Evolutionary conservation across 2,329 filamentous ascomycete species (phyloP), one percentile per base, ranked within the genome.

Genomic region (Ambrosiella cleistominuta): DNA sequence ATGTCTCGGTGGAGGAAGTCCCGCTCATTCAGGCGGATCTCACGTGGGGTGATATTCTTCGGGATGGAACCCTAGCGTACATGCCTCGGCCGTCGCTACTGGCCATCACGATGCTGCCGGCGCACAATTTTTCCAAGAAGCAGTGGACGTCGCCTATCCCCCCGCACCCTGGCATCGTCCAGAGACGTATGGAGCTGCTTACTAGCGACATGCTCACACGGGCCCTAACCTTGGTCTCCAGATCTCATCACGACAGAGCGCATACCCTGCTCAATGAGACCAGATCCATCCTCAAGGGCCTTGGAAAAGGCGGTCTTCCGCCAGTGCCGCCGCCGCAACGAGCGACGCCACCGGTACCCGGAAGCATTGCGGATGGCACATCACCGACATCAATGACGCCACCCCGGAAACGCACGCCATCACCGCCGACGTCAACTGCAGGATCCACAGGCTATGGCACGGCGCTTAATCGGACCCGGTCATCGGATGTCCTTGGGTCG

Each of bases 181-280:
- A 98, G 71, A 81, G 93, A 45, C 85, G 93, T 51, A 98, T 98
- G 93, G 93, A 98, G 70, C 76, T 98, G 37, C 78, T 98, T 57
- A 97, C 93, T 1, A 97, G 91, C 1, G 93, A 98, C 68, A 98
- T 98, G 93, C 79, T 98, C 62, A 95, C 88, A 7, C 79, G 93
- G 60, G 90, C 93, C 12, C 74, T 98, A 61, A 95, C 89, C 0
- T 78, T 98, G 17, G 90, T 97, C 17, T 88, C 88, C 61, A 82
- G 89, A 42, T 88, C 88, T 39, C 91, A 97, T 70, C 88, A 96
- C 67, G 93, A 98, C 66, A 85, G 90, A 40, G 93, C 90, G 0
- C 86, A 95, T 64, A 94, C 95, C 58, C 80, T 98, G 2, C 77
- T 98, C 42, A 87, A 85, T 63, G 93, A 98, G 73, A 98, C 93